Conservation (phyloP, 495 filamentous ascomycete genomes). For the Aspergillus heteromorphus region DNA sequence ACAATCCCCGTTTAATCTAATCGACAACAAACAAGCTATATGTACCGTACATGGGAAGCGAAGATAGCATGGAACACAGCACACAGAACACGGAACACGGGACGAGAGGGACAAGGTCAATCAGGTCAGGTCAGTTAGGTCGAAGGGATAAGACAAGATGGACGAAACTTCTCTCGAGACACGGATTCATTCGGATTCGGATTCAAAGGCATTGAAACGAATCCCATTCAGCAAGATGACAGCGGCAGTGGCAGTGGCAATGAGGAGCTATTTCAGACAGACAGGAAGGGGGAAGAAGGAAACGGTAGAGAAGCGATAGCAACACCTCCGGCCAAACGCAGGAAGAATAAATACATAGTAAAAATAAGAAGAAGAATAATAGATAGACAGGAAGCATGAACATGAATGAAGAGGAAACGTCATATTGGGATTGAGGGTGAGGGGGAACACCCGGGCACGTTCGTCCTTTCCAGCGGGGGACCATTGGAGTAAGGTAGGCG, state of each 20-base stretch:
- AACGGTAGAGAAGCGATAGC: neutral
- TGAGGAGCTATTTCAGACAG: neutral
- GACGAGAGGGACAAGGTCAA: neutral
- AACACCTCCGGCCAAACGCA: conserved; percentile 1
- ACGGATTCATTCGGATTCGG: too few relatives aligned
- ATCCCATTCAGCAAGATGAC: too few relatives aligned
- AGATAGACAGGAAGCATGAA: neutral
- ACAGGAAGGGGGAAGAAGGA: neutral
- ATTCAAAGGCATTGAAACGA: too few relatives aligned
- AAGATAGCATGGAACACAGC: too few relatives aligned
- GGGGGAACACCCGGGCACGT: neutral
- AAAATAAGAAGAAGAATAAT: neutral
- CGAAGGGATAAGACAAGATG: too few relatives aligned
- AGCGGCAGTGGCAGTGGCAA: too few relatives aligned
- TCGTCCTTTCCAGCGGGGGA: neutral
- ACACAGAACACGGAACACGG: neutral
- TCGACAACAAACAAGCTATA: conserved; percentile 1
- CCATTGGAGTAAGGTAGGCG: neutral
- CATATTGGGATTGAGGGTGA: neutral
- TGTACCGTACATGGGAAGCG: conserved; percentile 8
- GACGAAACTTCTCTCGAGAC: too few relatives aligned
- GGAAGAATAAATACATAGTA: neutral
- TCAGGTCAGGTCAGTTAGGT: too few relatives aligned
- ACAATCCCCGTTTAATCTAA: neutral
- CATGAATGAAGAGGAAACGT: neutral